Base-by-base conservation (phyloP, 2,329 filamentous ascomycete species). In the Ceratocystiopsis sp. region DNA sequence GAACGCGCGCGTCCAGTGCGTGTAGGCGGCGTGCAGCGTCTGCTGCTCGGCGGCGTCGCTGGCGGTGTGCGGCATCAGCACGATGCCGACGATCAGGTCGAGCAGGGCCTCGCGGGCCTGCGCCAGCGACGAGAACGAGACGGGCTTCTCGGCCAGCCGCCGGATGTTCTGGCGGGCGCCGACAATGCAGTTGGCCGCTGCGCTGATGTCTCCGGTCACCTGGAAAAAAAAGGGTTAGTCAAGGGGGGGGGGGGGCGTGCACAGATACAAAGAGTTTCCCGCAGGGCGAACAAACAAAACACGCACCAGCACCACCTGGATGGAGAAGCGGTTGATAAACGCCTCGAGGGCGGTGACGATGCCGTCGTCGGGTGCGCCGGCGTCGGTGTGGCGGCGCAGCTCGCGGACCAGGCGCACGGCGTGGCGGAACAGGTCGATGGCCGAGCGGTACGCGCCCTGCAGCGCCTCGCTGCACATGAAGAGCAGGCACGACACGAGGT, bases 401-500 rank as follows among this genome's bases (percentile, higher is more conserved):
- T 44, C 38, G 5, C 35, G 21, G 4, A 42, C 36, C 42, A 49
- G 38, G 4, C 35, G 18, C n/a, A 49, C 16, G 11, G 43, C 47
- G 16, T 49, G 45, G 12, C 42, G 44, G 33, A 47, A 45, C 21
- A 49, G 33, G 11, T 37, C 37, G 29, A 49, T 45, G 19, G 47
- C 43, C 4, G 47, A 49, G 10, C 35, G 41, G 9, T 45, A 35
- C 35, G 47, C 43, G 29, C 45, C 42, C 15, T 45, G 47, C 34
- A 49, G 43, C 1, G 47, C 46, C 32, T 49, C 44, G 10, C 45
- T 47, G 25, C 47, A 47, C n/a, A 47, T 43, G 10, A 47, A 49
- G 4, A 49, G 44, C 5, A 49, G n/a, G 15, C 47, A 49, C 7
- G 47, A 49, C 13, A 46, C 45, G 1, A 45, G 39, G 32, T 49